Evolutionary conservation across 257 asterid species (phyloP), one percentile per base, ranked within the genome.

Genomic region (Thymus quinquecostatus): DNA sequence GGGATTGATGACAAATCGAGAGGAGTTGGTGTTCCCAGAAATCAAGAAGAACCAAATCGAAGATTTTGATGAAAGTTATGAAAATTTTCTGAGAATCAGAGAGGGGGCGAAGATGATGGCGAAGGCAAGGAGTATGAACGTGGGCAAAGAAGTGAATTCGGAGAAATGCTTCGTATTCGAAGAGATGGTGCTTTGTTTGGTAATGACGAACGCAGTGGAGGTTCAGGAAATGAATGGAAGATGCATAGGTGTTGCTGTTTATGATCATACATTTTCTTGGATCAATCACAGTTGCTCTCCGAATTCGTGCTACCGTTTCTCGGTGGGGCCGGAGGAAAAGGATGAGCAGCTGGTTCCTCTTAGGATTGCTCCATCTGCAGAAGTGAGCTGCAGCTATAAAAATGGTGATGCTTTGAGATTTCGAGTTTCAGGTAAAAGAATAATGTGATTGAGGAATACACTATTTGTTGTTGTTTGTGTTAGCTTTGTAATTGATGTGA

Each of bases 201-300:
- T 92, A 67, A 70, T 82, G 60, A 85, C 94, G 4, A 92, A 92
- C 64, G 86, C 96, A 0, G 95, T 83, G 66, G 96, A 92, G 81
- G 96, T 92, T 76, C 84, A 75, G 44, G 86, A 79, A 49, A 67
- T 66, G 64, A 71, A 66, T 48, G 98, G 97, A 34, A 10, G 71
- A 32, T 40, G 77, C 58, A 57, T 89, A 32, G 98, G 97, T 1
- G 45, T 88, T 40, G 97, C 92, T 49, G 89, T 92, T 69, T 90
- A 92, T 69, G 96, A 77, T 68, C 9, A 80, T 56, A 5, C 62
- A 10, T 86, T 90, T 82, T 90, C 98, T 14, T 92, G 96, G 96
- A 84, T 90, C 27, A 92, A 92, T 82, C 97, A 92, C 64, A 88
- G 97, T 57, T 92, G 98, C 56, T 84, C 92, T 68, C 98, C 98